phyloP scores from a whole-genome alignment of 2,329 filamentous ascomycete genomes.

The Aphanocladium album region DNA sequence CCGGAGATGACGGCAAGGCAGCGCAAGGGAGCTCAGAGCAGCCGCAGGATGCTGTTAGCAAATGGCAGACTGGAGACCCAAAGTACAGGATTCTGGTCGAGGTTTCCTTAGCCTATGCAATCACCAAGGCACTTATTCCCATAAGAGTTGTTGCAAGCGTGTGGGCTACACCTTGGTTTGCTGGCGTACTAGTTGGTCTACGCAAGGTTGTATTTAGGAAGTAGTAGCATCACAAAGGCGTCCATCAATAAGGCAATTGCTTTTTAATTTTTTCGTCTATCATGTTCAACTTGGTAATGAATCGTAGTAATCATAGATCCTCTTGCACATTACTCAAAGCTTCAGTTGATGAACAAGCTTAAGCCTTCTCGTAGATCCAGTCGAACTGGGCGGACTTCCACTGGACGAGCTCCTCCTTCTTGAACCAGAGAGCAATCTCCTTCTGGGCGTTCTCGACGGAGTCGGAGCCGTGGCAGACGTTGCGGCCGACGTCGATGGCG shows the following conservation, averaged over 20 bases:
- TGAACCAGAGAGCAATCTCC: slow-evolving; percentile 99
- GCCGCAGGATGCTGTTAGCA: slow-evolving; percentile 27
- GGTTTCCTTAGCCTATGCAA: slow-evolving; percentile 83
- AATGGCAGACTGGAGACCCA: slow-evolving; percentile 35
- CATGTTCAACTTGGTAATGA: not conserved
- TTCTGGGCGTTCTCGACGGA: slow-evolving; percentile 98
- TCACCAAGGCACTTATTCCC: slow-evolving; percentile 82
- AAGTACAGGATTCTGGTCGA: slow-evolving; percentile 56
- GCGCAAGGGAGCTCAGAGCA: slow-evolving; percentile 4
- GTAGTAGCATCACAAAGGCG: slow-evolving; percentile 14
- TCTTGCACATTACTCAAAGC: not conserved
- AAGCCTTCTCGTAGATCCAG: slow-evolving; percentile 96
- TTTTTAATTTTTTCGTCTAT: slow-evolving; percentile 8
- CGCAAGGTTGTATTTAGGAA: slow-evolving; percentile 27
- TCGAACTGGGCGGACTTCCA: slow-evolving; percentile 81
- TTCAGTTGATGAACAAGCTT: slow-evolving; percentile 22
- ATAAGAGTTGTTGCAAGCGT: slow-evolving; percentile 71
- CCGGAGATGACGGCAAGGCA: slow-evolving; percentile 1
- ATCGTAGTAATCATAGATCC: not conserved
- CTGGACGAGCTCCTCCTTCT: slow-evolving; percentile 73
- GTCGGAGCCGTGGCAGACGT: slow-evolving; percentile 99
- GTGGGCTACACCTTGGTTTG: slow-evolving; percentile 92
- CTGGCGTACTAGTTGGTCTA: slow-evolving; percentile 52
- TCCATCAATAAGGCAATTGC: not conserved
- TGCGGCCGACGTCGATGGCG: slow-evolving; percentile 79